phyloP scores from a whole-genome alignment of 1,284 basidiomycete genomes.

The Malassezia equina region DNA sequence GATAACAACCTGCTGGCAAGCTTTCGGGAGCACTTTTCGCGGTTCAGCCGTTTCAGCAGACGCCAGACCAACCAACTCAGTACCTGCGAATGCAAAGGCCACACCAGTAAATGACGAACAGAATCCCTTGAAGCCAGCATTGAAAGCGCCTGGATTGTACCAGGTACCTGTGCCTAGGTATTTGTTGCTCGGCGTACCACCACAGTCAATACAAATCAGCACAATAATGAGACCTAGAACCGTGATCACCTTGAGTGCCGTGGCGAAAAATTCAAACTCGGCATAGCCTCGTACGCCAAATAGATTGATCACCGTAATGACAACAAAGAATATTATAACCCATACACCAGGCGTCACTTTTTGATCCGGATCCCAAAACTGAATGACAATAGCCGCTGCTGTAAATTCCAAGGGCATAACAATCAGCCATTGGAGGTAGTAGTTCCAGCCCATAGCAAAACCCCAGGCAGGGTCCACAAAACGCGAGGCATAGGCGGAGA shows the following conservation, averaged over 20 bases:
- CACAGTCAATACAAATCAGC: slow-evolving; percentile 36
- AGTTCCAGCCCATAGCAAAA: slow-evolving; percentile 57
- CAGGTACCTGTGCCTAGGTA: slow-evolving; percentile 39
- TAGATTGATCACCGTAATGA: slow-evolving; percentile 39
- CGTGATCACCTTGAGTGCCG: slow-evolving; percentile 41
- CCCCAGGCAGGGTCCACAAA: slow-evolving; percentile 31
- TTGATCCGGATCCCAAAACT: slow-evolving; percentile 9
- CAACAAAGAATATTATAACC: slow-evolving; percentile 32
- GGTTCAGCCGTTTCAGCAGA: slow-evolving; percentile 56
- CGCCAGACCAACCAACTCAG: slow-evolving; percentile 59
- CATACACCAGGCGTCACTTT: slow-evolving; percentile 30
- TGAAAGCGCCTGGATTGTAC: slow-evolving; percentile 38
- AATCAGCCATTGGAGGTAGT: slow-evolving; percentile 51
- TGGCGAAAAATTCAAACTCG: slow-evolving; percentile 38
- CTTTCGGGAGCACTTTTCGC: slow-evolving; percentile 51
- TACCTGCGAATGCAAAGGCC: slow-evolving; percentile 45
- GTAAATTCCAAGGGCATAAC: slow-evolving; percentile 41
- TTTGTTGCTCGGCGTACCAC: slow-evolving; percentile 28
- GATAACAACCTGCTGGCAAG: slow-evolving; percentile 51
- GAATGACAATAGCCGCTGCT: slow-evolving; percentile 37
- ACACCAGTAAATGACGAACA: slow-evolving; percentile 38
- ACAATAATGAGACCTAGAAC: slow-evolving; percentile 42
- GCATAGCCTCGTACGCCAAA: slow-evolving; percentile 46
- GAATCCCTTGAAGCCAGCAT: slow-evolving; percentile 46
- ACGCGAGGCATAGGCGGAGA: slow-evolving; percentile 32